A percentile compares a stretch with the other conserved stretches of the same genome.
Evolutionary conservation across 768 basidiomycete genomes (phyloP).

Genomic region (Rhodotorula paludigena): DNA sequence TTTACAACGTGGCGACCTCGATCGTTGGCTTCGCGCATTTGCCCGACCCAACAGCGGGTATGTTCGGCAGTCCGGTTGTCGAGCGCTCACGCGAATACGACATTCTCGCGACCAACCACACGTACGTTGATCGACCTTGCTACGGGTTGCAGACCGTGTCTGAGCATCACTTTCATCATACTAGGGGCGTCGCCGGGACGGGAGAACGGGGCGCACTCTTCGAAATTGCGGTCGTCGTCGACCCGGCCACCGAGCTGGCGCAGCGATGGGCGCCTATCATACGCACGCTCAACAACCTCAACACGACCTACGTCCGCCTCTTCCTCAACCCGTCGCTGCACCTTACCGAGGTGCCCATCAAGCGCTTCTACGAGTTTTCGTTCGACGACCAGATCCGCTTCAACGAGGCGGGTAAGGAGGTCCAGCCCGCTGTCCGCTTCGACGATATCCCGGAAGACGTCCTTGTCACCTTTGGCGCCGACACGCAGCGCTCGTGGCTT

Average conservation of each 20-base stretch:
- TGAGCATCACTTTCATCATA: neutral
- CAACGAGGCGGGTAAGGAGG: conserved; percentile 60
- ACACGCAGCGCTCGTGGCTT: conserved; percentile 85
- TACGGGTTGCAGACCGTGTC: too few relatives aligned
- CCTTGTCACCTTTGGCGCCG: conserved; percentile 90
- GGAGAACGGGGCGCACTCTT: conserved; percentile 10
- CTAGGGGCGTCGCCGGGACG: conserved; percentile 19
- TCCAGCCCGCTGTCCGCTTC: conserved; percentile 61
- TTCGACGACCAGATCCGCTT: conserved; percentile 59
- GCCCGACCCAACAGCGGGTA: conserved; percentile 47
- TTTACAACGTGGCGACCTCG: conserved; percentile 65
- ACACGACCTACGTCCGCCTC: conserved; percentile 58
- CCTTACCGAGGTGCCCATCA: conserved; percentile 76
- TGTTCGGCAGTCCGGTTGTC: conserved; percentile 23
- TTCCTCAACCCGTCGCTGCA: conserved; percentile 64
- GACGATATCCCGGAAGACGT: conserved; percentile 71
- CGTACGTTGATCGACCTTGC: conserved; percentile 1
- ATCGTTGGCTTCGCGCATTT: conserved; percentile 65
- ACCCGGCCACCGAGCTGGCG: conserved; percentile 76
- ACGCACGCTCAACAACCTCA: conserved; percentile 48
- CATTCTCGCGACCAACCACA: conserved; percentile 9
- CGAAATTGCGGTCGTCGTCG: conserved; percentile 66
- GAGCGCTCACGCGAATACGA: conserved; percentile 14
- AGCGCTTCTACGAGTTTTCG: conserved; percentile 84
- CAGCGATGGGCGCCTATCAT: conserved; percentile 81